phyloP scores from a whole-genome alignment of 169 alveolate genomes.

The Plasmodium chabaudi region DNA sequence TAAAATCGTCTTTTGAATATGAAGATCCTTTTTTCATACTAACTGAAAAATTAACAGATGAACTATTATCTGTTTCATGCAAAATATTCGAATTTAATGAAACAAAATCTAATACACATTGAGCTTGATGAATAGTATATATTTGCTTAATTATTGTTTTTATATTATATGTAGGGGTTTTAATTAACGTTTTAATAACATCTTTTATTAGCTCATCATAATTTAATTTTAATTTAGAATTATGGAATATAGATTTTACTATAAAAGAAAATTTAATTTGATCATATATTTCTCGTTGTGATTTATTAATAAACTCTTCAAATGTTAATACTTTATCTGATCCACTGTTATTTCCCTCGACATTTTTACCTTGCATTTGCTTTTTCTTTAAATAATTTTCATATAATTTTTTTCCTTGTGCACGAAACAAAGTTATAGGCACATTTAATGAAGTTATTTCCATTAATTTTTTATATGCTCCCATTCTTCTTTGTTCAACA shows the following conservation, averaged over 20 bases:
- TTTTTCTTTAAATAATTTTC: slow-evolving; percentile 36
- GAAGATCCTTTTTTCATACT: slow-evolving; percentile 55
- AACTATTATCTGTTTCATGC: slow-evolving; percentile 24
- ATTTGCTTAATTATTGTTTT: slow-evolving; percentile 44
- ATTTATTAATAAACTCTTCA: slow-evolving; percentile 66
- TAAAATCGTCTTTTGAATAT: slow-evolving; percentile 62
- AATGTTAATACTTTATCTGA: slow-evolving; percentile 13
- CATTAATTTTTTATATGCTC: slow-evolving; percentile 74
- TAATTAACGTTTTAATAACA: slow-evolving; percentile 56
- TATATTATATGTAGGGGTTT: slow-evolving; percentile 70
- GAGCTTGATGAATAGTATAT: slow-evolving; percentile 69
- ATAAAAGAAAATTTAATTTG: slow-evolving; percentile 67
- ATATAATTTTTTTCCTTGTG: slow-evolving; percentile 71
- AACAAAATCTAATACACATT: slow-evolving; percentile 66
- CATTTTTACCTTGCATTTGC: slow-evolving; percentile 26
- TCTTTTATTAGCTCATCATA: slow-evolving; percentile 63
- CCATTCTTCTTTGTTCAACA: slow-evolving; percentile 76
- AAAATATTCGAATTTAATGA: slow-evolving; percentile 47
- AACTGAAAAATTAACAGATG: slow-evolving; percentile 68
- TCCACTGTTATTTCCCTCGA: slow-evolving; percentile 3
- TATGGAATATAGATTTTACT: slow-evolving; percentile 62
- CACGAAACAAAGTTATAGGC: slow-evolving; percentile 68
- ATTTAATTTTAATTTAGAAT: slow-evolving; percentile 66
- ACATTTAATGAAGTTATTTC: slow-evolving; percentile 67
- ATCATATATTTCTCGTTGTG: slow-evolving; percentile 69